Evolutionary conservation across 2,329 filamentous ascomycete species (phyloP).

Genomic region (Aspergillus aculeatus): DNA sequence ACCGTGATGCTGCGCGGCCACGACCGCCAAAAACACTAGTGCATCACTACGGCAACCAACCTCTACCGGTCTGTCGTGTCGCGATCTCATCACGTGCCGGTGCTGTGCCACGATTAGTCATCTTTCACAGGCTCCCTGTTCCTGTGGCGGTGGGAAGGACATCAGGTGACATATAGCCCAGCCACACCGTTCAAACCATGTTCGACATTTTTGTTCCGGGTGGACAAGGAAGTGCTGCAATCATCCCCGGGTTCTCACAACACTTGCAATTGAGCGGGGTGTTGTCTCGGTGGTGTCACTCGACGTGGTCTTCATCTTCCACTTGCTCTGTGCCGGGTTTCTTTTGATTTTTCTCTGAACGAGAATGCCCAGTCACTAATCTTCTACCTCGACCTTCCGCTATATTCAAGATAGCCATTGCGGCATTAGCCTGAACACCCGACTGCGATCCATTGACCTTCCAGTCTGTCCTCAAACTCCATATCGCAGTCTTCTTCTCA

Average conservation of each 20-base stretch:
- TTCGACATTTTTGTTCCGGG: slow-evolving; percentile 26
- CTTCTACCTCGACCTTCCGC: not conserved
- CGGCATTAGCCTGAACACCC: slow-evolving; percentile 6
- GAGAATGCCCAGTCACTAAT: slow-evolving; percentile 18
- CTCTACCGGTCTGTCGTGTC: slow-evolving; percentile 13
- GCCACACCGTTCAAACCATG: slow-evolving; percentile 19
- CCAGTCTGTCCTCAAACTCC: not conserved
- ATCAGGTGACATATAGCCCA: slow-evolving; percentile 16
- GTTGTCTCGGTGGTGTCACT: slow-evolving; percentile 12
- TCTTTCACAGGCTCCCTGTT: no score
- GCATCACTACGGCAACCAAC: slow-evolving; percentile 53
- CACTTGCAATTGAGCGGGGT: slow-evolving; percentile 11
- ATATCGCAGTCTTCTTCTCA: slow-evolving; percentile 8
- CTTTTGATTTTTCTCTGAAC: not conserved
- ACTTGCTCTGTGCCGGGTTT: not conserved
- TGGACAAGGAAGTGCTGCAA: slow-evolving; percentile 7
- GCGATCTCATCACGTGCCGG: slow-evolving; percentile 17
- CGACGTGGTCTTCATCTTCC: not conserved
- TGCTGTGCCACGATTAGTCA: slow-evolving; percentile 9
- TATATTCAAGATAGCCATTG: not conserved
- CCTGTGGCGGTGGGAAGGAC: slow-evolving; percentile 17
- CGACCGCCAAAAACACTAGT: slow-evolving; percentile 19
- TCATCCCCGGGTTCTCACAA: slow-evolving; percentile 12
- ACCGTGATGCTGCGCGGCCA: slow-evolving; percentile 19
- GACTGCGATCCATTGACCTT: slow-evolving; percentile 9